Conservation (phyloP, 306 rosid species). For the Morella rubra region DNA sequence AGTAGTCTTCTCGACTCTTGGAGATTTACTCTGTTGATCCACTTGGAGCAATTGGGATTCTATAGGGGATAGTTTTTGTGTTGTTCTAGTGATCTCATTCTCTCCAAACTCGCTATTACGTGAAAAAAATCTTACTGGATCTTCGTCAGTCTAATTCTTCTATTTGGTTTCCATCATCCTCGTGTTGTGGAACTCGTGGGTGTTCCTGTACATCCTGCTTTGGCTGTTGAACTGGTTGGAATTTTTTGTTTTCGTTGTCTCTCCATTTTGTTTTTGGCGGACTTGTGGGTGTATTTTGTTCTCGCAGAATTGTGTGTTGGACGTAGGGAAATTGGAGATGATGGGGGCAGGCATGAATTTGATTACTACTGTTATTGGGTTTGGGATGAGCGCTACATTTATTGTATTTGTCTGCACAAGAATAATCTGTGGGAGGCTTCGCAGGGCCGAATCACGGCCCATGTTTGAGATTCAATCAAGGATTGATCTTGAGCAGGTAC, state of each 20-base stretch:
- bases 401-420: conserved; percentile 93
- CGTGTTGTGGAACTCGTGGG: conserved; percentile 30
- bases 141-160: background rate
- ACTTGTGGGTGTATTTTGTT: conserved; percentile 4
- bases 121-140: conserved; percentile 35
- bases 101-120: conserved; percentile 32
- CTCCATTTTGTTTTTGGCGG: conserved; percentile 17
- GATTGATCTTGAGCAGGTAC: conserved; percentile 70
- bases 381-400: conserved; percentile 94
- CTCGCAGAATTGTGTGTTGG: conserved; percentile 24
- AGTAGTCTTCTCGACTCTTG: background rate
- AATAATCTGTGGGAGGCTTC: conserved; percentile 82
- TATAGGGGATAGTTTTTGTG: conserved; percentile 14
- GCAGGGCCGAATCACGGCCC: conserved; percentile 48
- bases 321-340: conserved; percentile 25
- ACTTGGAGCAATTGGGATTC: conserved; percentile 57
- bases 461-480: conserved; percentile 63
- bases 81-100: background rate
- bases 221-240: background rate
- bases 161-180: conserved; percentile 13
- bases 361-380: conserved; percentile 77
- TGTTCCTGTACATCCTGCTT: conserved; percentile 11
- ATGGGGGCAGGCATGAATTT: conserved; percentile 59
- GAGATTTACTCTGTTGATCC: conserved; percentile 37
- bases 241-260: background rate